Base-by-base conservation (phyloP, 1,139 yeast species). In the Nakaseomyces kungkrabaensis region DNA sequence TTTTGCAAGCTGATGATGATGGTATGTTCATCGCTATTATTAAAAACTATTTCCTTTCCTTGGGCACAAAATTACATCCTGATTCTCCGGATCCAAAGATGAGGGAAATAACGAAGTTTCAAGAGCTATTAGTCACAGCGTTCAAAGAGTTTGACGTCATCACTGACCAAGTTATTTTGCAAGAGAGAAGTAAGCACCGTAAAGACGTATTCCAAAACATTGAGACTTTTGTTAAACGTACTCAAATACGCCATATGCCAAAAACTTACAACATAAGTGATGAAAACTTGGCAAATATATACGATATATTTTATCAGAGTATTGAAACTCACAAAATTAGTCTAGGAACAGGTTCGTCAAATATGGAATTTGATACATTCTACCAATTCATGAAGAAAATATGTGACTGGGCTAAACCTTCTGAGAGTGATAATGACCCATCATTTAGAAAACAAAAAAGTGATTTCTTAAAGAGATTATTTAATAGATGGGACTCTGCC, bases 1-100 rank as follows among this genome's bases (percentile, higher is more conserved):
- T 94, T 25, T 68, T 94, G 46, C 74, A 78, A 52, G 82, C 90
- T 7, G 87, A 82, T 56, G 99, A 94, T 68, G 98, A 94, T 63
- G 97, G 98, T 3, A 80, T 84, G 56, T 89, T 94, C 57, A 86
- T 94, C 45, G 84, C 87, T 5, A 79, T 90, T 29, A 75, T 94
- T 54, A 92, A 92, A 61, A 79, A 82, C 37, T 94, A 85, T 67
- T 92, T 94, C 63, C 75, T 78, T 34, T 77, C 85, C 0, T 73
- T 94, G 36, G 95, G 86, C 59, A 84, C 85, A 52, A 78, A 88
- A 17, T 90, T 90, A 0, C 88, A 85, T 60, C 94, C 95, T 6
- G 77, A 78, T 47, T 76, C 95, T 0, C 68, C 78, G 5, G 82
- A 85, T 61, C 78, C 78, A 25, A 81, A 81, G 57, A 77, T 78